Evolutionary conservation across 2,329 filamentous ascomycete genomes (phyloP).

Genomic region (Xylariaceae sp.): DNA sequence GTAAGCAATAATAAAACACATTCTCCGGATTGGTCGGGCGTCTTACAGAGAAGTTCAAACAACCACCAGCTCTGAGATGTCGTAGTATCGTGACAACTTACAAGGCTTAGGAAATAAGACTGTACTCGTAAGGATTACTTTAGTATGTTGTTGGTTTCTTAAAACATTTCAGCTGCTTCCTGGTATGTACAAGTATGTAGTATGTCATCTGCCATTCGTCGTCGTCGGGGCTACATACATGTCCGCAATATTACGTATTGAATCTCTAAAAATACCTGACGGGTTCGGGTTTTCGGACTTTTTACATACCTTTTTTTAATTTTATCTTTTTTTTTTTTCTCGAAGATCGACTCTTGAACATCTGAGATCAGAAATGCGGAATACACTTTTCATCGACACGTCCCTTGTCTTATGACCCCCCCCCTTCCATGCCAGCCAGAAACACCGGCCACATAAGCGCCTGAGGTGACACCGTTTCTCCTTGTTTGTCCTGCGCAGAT

Average conservation of each 20-base stretch:
- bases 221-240: not conserved
- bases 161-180: not conserved
- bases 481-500: not conserved
- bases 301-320: too few species aligned
- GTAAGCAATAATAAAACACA: not conserved
- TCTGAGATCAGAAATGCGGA: not conserved
- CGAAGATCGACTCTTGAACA: not conserved
- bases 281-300: not conserved
- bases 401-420: not conserved
- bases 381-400: not conserved
- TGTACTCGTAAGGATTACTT: not conserved
- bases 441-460: not conserved
- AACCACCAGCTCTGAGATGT: too few species aligned
- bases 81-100: too few species aligned
- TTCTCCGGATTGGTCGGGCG: not conserved
- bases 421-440: not conserved
- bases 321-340: not conserved
- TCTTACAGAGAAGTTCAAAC: not conserved
- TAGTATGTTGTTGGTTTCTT: too few species aligned
- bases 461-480: not conserved
- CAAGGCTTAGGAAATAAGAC: too few species aligned
- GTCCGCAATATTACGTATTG: not conserved
- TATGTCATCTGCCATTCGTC: not conserved
- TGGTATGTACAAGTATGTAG: not conserved
- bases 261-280: not conserved